Percentiles rank a stretch among this genome's conserved stretches.
These are phyloP conservation scores for Umbelopsis isabellina DNA, from an alignment of 192 early-diverging fungal genomes.

Conservation along the genomic window DNA sequence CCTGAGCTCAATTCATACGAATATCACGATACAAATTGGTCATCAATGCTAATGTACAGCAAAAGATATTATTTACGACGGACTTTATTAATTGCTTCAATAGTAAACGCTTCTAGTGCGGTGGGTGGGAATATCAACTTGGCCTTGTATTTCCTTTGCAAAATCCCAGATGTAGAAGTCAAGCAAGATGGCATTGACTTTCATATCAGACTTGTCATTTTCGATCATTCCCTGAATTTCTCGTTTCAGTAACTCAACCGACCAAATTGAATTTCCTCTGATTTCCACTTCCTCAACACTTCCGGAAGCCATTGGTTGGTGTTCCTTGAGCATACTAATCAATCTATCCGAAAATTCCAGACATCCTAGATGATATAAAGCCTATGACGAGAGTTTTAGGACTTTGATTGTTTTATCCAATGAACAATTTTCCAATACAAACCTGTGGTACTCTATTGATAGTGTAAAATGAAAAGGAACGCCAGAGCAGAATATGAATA, in stretches of 20 bases:
- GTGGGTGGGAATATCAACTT: conserved; percentile 67
- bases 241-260: conserved; percentile 66
- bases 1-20: too few relatives aligned
- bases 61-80: neutral
- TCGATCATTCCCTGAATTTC: conserved; percentile 42
- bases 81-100: conserved; percentile 25
- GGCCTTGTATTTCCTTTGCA: conserved; percentile 66
- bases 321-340: conserved; percentile 41
- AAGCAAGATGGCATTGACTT: conserved; percentile 77
- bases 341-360: conserved; percentile 70
- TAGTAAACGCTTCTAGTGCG: conserved; percentile 66
- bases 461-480: neutral
- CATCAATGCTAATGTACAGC: too few relatives aligned
- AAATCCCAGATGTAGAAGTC: conserved; percentile 92
- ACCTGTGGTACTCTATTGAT: conserved; percentile 38
- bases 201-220: conserved; percentile 21
- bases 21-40: too few relatives aligned
- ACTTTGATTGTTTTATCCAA: neutral
- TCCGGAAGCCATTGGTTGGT: conserved; percentile 57
- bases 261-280: conserved; percentile 78
- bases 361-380: conserved; percentile 68
- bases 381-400: conserved; percentile 37
- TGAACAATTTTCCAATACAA: neutral
- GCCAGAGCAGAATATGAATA: neutral
- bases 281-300: conserved; percentile 78